Evolutionary conservation across 2,329 filamentous ascomycete genomes (phyloP).

Genomic region (Xylogone sp.): DNA sequence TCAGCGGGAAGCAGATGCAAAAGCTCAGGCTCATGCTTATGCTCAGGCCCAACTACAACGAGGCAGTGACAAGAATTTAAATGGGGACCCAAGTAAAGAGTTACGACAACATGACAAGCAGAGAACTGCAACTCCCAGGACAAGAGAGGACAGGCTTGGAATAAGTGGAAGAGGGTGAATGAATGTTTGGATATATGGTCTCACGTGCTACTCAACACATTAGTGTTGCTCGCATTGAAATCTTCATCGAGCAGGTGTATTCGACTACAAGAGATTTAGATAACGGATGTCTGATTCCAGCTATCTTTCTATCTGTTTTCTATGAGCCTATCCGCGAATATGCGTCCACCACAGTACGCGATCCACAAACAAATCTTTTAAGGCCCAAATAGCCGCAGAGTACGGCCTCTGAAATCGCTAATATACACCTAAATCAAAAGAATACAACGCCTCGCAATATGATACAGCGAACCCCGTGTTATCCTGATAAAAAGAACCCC

Average conservation of each 20-base stretch:
- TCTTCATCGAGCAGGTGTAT: neutral
- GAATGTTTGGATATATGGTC: neutral
- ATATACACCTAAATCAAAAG: neutral
- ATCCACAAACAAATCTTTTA: too few species aligned
- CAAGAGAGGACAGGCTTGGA: conserved; percentile 33
- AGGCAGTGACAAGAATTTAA: conserved; percentile 12
- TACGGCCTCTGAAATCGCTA: neutral
- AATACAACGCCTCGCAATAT: neutral
- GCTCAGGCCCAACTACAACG: conserved; percentile 19
- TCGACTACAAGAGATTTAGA: neutral
- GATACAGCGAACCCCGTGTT: neutral
- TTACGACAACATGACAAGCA: conserved; percentile 14
- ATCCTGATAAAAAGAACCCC: neutral
- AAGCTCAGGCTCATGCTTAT: conserved; percentile 15
- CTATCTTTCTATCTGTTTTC: neutral
- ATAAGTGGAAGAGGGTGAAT: conserved; percentile 13
- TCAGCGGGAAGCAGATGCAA: conserved; percentile 17
- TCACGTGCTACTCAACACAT: too few species aligned
- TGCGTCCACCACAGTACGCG: neutral
- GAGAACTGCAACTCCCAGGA: conserved; percentile 21
- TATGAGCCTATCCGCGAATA: neutral
- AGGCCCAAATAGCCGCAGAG: too few species aligned
- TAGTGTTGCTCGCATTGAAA: too few species aligned
- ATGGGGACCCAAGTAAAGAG: conserved; percentile 16
- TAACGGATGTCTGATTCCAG: neutral